phyloP scores from a whole-genome alignment of 805 yeast genomes.

The Kuraishia molischiana region DNA sequence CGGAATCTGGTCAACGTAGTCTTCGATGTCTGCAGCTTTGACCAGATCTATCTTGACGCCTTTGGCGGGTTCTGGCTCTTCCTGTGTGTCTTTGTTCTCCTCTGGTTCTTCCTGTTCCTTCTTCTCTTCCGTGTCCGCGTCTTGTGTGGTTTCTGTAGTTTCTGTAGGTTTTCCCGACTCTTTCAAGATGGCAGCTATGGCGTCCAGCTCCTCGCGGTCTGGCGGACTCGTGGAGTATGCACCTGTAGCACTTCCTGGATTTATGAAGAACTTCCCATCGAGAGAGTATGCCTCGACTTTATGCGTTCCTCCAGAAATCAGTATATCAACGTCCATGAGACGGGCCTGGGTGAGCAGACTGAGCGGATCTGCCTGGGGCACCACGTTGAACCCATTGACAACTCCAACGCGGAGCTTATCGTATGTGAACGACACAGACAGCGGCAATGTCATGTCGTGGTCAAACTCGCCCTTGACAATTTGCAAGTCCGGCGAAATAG shows the following conservation, averaged over 20 bases:
- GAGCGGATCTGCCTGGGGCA: constrained; percentile 83
- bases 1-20: constrained; percentile 42
- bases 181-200: constrained; percentile 20
- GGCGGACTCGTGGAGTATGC: constrained; percentile 66
- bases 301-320: constrained; percentile 91
- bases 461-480: constrained; percentile 83
- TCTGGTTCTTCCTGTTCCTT: constrained; percentile 4
- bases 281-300: constrained; percentile 87
- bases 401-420: constrained; percentile 77
- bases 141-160: constrained; percentile 8
- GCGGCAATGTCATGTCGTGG: constrained; percentile 37
- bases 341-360: constrained; percentile 76
- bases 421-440: constrained; percentile 51
- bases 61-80: constrained; percentile 1
- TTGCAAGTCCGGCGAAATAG: constrained; percentile 62
- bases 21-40: constrained; percentile 12
- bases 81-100: constrained; percentile 6
- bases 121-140: constrained; percentile 4
- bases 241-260: constrained; percentile 96
- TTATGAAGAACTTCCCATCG: constrained; percentile 89
- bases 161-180: constrained; percentile 16
- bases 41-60: constrained; percentile 2
- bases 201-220: constrained; percentile 37
- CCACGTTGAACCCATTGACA: constrained; percentile 72
- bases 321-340: constrained; percentile 82